Evolutionary conservation across 1,284 basidiomycete genomes (phyloP).

Genomic region (Sanguinoderma infundibulare): DNA sequence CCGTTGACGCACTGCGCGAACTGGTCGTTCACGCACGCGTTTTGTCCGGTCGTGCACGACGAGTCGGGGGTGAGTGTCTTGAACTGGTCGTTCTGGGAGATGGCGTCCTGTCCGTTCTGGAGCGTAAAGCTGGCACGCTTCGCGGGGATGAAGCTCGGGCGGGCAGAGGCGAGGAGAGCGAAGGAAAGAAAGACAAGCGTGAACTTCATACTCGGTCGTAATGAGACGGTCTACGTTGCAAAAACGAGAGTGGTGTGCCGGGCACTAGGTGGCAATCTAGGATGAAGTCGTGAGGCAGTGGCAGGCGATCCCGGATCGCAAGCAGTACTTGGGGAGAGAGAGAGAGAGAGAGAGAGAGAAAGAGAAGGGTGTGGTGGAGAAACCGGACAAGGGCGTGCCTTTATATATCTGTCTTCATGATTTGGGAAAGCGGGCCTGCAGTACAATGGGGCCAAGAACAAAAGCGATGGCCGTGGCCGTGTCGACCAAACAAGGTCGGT

Average conservation of each 20-base stretch:
- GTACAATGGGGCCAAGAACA: too few species aligned
- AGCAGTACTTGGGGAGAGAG: constrained; percentile 8
- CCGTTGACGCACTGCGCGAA: constrained; percentile 50
- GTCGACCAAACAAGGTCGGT: too few species aligned
- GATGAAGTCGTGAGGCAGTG: constrained; percentile 23
- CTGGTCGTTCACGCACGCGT: constrained; percentile 37
- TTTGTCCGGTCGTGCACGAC: constrained; percentile 47
- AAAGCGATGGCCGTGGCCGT: too few species aligned
- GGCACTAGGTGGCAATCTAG: constrained; percentile 30
- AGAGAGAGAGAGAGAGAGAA: constrained; percentile 6
- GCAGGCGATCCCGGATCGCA: constrained; percentile 33
- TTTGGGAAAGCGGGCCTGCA: too few species aligned
- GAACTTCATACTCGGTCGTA: constrained; percentile 35
- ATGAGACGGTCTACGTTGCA: constrained; percentile 24
- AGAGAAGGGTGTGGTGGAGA: constrained; percentile 10
- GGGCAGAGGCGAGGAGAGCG: constrained; percentile 43
- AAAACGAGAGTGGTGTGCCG: constrained; percentile 15
- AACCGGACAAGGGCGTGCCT: constrained; percentile 16
- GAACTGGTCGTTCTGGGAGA: constrained; percentile 55
- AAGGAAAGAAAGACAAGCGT: constrained; percentile 31
- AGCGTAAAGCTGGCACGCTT: constrained; percentile 41
- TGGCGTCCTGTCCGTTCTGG: constrained; percentile 58
- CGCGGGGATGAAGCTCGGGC: constrained; percentile 37
- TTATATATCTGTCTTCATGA: constrained; percentile 17
- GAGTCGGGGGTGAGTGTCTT: constrained; percentile 42